These are phyloP conservation scores for Dioscorea zingiberensis DNA, from an alignment of 106 monocot species.

Conservation along the genomic window DNA sequence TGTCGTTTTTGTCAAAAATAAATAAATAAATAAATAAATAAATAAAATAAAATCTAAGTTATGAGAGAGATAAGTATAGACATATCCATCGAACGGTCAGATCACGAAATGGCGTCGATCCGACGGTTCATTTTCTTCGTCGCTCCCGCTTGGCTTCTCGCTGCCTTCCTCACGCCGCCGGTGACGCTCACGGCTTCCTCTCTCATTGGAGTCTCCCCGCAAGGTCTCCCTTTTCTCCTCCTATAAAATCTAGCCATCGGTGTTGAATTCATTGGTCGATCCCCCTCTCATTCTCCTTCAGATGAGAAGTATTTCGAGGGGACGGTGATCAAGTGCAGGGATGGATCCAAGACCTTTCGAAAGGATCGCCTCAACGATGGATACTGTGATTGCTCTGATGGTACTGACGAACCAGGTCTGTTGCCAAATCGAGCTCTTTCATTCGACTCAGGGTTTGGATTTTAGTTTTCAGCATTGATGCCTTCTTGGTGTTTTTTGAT, in stretches of 20 bases:
- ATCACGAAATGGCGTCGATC: too few relatives aligned
- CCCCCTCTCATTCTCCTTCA: constrained; percentile 9
- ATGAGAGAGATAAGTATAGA: too few relatives aligned
- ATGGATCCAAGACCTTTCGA: constrained; percentile 64
- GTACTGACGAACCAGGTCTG: constrained; percentile 91
- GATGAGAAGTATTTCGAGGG: constrained; percentile 57
- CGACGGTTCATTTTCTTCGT: too few relatives aligned
- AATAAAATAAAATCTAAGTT: too few relatives aligned
- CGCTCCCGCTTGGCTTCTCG: background rate
- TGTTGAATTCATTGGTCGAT: background rate
- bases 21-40: too few relatives aligned
- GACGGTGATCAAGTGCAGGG: constrained; percentile 71
- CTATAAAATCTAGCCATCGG: background rate
- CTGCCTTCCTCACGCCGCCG: background rate
- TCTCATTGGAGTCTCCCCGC: constrained; percentile 40
- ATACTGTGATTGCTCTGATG: constrained; percentile 92
- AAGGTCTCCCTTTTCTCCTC: constrained; percentile 19
- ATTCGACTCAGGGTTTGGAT: background rate
- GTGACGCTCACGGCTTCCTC: constrained; percentile 1
- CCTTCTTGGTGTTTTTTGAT: background rate
- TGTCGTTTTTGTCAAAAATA: too few relatives aligned
- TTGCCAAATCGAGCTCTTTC: background rate
- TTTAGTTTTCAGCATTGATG: background rate
- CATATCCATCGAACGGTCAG: too few relatives aligned
- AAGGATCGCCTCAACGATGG: constrained; percentile 77